Percentiles rank a stretch among this genome's conserved stretches.
Evolutionary conservation across 2,329 filamentous ascomycete species (phyloP).

Genomic region (Microdochium nivale): DNA sequence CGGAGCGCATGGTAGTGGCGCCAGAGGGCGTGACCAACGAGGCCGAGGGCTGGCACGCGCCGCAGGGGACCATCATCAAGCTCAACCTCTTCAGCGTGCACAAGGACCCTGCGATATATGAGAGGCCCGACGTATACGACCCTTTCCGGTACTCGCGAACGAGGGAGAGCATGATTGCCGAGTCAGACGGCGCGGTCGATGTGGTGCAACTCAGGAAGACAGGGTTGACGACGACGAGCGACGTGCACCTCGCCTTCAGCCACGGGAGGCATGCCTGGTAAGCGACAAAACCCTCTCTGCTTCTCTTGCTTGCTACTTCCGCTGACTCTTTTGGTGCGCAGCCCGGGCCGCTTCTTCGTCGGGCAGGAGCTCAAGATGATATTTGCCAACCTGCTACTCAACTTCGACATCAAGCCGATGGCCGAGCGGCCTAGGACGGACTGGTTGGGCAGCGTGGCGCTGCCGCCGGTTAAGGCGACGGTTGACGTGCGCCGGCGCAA

Average conservation of each 20-base stretch:
- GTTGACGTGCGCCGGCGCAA: constrained; percentile 15
- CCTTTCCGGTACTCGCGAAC: constrained; percentile 38
- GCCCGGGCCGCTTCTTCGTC: constrained; percentile 48
- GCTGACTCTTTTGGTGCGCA: constrained; percentile 4
- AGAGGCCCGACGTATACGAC: constrained; percentile 33
- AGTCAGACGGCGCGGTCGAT: constrained; percentile 19
- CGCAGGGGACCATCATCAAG: constrained; percentile 32
- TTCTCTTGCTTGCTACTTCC: constrained; percentile 1
- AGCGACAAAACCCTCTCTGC: constrained; percentile 3
- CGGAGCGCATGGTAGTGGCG: constrained; percentile 35
- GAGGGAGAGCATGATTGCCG: constrained; percentile 23
- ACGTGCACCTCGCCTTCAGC: constrained; percentile 43
- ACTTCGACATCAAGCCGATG: constrained; percentile 42
- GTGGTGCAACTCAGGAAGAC: constrained; percentile 27
- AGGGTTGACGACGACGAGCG: constrained; percentile 44
- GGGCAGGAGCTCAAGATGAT: constrained; percentile 47
- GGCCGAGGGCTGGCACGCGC: constrained; percentile 33
- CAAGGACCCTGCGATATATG: constrained; percentile 35
- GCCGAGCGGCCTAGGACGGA: constrained; percentile 27
- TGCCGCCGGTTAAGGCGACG: constrained; percentile 22
- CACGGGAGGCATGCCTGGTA: constrained; percentile 45
- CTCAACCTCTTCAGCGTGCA: constrained; percentile 35
- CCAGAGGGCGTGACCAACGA: constrained; percentile 25
- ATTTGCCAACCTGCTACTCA: constrained; percentile 37
- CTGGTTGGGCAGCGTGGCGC: constrained; percentile 35